Percentiles rank a stretch among this genome's conserved stretches.
Conservation (phyloP, 768 basidiomycete genomes). For the Gelatoporia subvermispora region DNA sequence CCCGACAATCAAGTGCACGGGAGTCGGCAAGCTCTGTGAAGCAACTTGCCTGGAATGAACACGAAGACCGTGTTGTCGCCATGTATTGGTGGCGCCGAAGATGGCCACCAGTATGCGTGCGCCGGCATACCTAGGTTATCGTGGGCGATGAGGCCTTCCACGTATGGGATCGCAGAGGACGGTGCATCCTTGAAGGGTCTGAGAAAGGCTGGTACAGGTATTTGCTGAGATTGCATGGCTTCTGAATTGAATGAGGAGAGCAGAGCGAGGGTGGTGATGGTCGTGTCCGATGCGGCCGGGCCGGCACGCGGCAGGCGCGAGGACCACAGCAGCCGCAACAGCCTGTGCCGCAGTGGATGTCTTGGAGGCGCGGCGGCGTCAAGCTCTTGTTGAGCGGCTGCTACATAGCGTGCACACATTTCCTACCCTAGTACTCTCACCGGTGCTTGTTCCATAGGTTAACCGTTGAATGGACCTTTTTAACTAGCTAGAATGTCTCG, state of each 20-base stretch:
- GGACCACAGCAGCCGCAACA: no score
- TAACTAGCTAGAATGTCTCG: conserved; percentile 12
- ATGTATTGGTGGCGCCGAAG: conserved; percentile 10
- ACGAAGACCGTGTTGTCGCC: conserved; percentile 20
- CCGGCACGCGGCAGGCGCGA: no score
- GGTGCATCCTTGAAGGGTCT: conserved; percentile 5
- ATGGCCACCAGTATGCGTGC: conserved; percentile 53
- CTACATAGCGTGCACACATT: no score
- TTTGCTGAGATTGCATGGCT: conserved; percentile 3
- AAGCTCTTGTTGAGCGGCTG: no score
- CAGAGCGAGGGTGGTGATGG: no score
- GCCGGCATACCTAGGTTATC: conserved; percentile 33
- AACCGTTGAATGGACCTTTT: no score
- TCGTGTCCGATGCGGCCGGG: no score
- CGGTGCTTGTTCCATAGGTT: no score
- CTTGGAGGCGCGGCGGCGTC: no score
- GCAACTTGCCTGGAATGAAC: conserved; percentile 14
- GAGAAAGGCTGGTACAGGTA: conserved; percentile 13
- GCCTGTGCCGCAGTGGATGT: no score
- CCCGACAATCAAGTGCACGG: not conserved
- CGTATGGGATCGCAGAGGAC: not conserved
- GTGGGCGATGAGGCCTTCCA: conserved; percentile 32
- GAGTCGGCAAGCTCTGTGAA: not conserved
- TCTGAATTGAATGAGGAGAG: no score
- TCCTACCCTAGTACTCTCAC: no score